A percentile compares a stretch with the other conserved stretches of the same genome.
phyloP scores from a whole-genome alignment of 805 yeast species.

The Candida pseudoglaebosa region DNA sequence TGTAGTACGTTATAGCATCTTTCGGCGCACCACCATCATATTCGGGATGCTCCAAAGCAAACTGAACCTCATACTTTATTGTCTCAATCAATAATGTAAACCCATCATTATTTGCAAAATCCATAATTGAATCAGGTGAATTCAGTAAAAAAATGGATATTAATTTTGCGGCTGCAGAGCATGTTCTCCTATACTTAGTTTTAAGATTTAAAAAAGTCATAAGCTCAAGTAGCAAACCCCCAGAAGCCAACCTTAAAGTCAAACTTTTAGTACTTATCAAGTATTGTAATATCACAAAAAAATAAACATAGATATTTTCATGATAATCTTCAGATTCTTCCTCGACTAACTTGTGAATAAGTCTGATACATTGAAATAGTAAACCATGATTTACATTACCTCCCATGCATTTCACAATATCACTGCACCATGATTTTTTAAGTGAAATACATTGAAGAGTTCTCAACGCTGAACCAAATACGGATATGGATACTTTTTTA shows the following conservation, averaged over 20 bases:
- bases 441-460: conserved; percentile 67
- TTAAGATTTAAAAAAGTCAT: conserved; percentile 55
- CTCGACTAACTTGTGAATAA: conserved; percentile 50
- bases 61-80: conserved; percentile 59
- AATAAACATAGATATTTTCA: conserved; percentile 47
- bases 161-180: conserved; percentile 62
- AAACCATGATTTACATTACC: conserved; percentile 87
- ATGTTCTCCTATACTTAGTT: conserved; percentile 49
- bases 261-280: conserved; percentile 54
- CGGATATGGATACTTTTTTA: conserved; percentile 43
- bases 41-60: conserved; percentile 57
- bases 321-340: conserved; percentile 31
- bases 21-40: conserved; percentile 56
- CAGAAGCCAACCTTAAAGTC: conserved; percentile 57
- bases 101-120: conserved; percentile 67
- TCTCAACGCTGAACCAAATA: conserved; percentile 58
- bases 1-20: conserved; percentile 46
- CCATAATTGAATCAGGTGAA: conserved; percentile 49
- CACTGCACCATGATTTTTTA: conserved; percentile 68
- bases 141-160: conserved; percentile 44
- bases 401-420: conserved; percentile 70
- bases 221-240: conserved; percentile 70
- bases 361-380: conserved; percentile 66
- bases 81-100: conserved; percentile 57
- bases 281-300: conserved; percentile 59